phyloP scores from a whole-genome alignment of 2,329 filamentous ascomycete species.

The Hyphodiscus sp. region DNA sequence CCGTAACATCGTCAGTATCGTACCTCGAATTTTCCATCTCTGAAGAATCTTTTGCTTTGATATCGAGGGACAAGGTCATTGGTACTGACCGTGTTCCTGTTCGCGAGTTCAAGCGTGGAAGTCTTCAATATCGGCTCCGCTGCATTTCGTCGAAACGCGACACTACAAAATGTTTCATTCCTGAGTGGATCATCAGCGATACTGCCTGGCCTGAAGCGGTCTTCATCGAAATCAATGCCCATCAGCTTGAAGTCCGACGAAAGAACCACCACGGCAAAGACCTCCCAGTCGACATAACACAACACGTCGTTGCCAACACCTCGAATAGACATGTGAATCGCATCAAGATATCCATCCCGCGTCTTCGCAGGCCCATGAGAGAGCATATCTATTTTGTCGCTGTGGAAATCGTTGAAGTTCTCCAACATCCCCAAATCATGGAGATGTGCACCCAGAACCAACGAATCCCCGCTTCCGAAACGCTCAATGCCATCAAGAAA shows the following conservation, averaged over 20 bases:
- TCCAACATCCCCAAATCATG: slow-evolving; percentile 39
- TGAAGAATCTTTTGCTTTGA: slow-evolving; percentile 10
- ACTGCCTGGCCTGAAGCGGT: slow-evolving; percentile 66
- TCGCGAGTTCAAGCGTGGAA: slow-evolving; percentile 40
- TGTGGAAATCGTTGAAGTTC: slow-evolving; percentile 61
- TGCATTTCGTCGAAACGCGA: slow-evolving; percentile 42
- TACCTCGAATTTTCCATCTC: slow-evolving; percentile 32
- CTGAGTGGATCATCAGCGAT: slow-evolving; percentile 56
- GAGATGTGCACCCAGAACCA: slow-evolving; percentile 32
- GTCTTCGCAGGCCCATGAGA: slow-evolving; percentile 28
- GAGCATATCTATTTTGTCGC: slow-evolving; percentile 52
- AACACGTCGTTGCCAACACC: slow-evolving; percentile 27
- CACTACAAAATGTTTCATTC: slow-evolving; percentile 29
- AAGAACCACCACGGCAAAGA: slow-evolving; percentile 71
- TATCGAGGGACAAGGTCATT: slow-evolving; percentile 21
- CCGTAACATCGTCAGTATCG: slow-evolving; percentile 25
- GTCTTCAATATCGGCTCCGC: slow-evolving; percentile 61
- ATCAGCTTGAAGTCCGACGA: slow-evolving; percentile 51
- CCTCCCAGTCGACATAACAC: slow-evolving; percentile 67
- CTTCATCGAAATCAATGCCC: slow-evolving; percentile 61
- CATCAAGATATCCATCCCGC: slow-evolving; percentile 20
- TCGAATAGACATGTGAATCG: slow-evolving; percentile 4
- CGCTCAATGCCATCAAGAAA: slow-evolving; percentile 50
- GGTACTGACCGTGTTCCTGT: slow-evolving; percentile 23
- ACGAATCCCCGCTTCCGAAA: slow-evolving; percentile 40